These are phyloP conservation scores for Exophiala xenobiotica DNA, from an alignment of 2,329 filamentous ascomycete genomes.

Conservation along the genomic window DNA sequence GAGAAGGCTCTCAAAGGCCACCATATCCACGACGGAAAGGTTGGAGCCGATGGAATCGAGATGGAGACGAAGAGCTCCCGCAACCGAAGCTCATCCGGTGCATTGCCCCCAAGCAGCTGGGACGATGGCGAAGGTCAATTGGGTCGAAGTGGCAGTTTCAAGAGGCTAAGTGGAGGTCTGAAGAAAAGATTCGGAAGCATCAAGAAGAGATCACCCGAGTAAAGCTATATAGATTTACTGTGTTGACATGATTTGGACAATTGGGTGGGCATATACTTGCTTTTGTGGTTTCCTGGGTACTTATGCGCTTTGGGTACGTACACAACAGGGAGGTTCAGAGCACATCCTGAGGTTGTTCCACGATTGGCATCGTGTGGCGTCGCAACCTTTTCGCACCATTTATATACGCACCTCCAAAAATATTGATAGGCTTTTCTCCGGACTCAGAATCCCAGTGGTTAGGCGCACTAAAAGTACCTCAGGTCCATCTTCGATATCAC, in stretches of 20 bases:
- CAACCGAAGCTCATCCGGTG: conserved; percentile 11
- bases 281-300: too few species aligned
- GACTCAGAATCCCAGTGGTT: too few species aligned
- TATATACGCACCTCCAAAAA: too few species aligned
- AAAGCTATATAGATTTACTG: background rate
- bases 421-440: too few species aligned
- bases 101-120: conserved; percentile 12
- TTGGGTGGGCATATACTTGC: background rate
- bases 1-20: conserved; percentile 67
- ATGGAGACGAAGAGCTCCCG: conserved; percentile 28
- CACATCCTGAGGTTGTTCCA: too few species aligned
- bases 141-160: conserved; percentile 26
- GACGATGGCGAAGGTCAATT: conserved; percentile 16
- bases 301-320: too few species aligned
- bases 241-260: conserved; percentile 1
- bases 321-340: too few species aligned
- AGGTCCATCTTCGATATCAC: too few species aligned
- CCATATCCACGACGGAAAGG: conserved; percentile 36
- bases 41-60: conserved; percentile 25
- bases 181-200: conserved; percentile 31
- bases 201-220: conserved; percentile 19
- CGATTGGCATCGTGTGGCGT: too few species aligned
- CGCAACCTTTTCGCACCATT: too few species aligned
- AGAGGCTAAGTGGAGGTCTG: conserved; percentile 26
- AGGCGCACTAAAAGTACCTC: too few species aligned